Percentiles rank a stretch among this genome's conserved stretches.
Conservation (phyloP, 257 asterid genomes). For the Petunia secreta region DNA sequence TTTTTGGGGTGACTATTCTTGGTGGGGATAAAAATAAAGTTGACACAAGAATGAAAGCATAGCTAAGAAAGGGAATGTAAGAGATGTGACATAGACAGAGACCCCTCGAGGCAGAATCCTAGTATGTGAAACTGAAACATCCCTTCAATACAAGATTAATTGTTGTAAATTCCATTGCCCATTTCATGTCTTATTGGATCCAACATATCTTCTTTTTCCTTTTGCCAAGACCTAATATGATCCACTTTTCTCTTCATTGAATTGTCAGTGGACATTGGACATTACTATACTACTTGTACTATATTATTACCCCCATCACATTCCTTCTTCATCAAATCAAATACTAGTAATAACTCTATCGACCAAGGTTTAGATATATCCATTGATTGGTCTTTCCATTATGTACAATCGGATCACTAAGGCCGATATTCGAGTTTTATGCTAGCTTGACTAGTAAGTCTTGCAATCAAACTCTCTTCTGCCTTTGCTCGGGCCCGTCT, state of each 20-base stretch:
- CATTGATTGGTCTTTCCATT: too few relatives aligned
- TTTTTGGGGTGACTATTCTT: not conserved
- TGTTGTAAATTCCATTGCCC: conserved; percentile 33
- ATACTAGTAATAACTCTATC: too few relatives aligned
- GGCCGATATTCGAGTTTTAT: too few relatives aligned
- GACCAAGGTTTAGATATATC: too few relatives aligned
- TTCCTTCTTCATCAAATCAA: too few relatives aligned
- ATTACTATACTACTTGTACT: not conserved
- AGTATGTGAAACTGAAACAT: conserved; percentile 61
- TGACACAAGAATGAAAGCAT: conserved; percentile 34
- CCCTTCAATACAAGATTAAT: conserved; percentile 40
- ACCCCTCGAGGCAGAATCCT: conserved; percentile 36
- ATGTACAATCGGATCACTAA: too few relatives aligned
- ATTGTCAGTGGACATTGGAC: conserved; percentile 30
- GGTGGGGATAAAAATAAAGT: conserved; percentile 28
- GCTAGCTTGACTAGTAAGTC: too few relatives aligned
- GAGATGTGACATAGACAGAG: conserved; percentile 38
- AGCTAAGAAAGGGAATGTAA: conserved; percentile 43
- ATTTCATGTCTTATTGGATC: conserved; percentile 32
- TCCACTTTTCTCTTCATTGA: conserved; percentile 19
- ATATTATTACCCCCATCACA: not conserved
- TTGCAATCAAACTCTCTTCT: too few relatives aligned
- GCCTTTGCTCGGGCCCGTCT: too few relatives aligned
- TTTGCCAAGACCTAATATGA: conserved; percentile 8
- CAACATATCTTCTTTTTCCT: conserved; percentile 32